phyloP scores from a whole-genome alignment of 805 yeast genomes.

The Wickerhamiella shivajii region DNA sequence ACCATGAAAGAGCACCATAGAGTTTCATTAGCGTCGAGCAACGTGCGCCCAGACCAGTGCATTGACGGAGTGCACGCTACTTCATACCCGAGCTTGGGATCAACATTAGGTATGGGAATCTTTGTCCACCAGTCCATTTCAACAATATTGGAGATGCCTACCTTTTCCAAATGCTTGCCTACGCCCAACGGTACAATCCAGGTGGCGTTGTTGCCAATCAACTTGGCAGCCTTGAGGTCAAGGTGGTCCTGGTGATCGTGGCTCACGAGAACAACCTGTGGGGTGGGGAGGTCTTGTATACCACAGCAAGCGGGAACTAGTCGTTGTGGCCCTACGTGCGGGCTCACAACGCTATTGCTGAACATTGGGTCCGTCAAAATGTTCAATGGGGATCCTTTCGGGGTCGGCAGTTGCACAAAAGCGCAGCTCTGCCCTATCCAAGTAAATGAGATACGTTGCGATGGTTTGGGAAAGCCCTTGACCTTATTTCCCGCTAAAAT shows the following conservation, averaged over 20 bases:
- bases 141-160: conserved; percentile 45
- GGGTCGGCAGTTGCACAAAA: conserved; percentile 43
- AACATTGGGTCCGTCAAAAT: conserved; percentile 80
- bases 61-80: conserved; percentile 77
- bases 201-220: conserved; percentile 42
- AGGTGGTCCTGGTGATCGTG: conserved; percentile 96
- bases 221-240: conserved; percentile 43
- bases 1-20: conserved; percentile 84
- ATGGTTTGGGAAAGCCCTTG: conserved; percentile 8
- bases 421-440: conserved; percentile 95
- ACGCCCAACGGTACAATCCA: conserved; percentile 90
- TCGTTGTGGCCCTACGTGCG: conserved; percentile 66
- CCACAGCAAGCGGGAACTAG: conserved; percentile 64
- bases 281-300: conserved; percentile 46
- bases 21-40: conserved; percentile 66
- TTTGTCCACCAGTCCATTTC: conserved; percentile 94
- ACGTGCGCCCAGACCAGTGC: conserved; percentile 86
- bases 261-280: conserved; percentile 64
- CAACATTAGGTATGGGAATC: conserved; percentile 29
- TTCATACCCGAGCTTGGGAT: conserved; percentile 42
- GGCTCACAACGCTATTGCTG: conserved; percentile 44
- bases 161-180: conserved; percentile 38
- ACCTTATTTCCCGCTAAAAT: conserved; percentile 3
- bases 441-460: conserved; percentile 46
- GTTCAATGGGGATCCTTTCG: conserved; percentile 28